These are phyloP conservation scores for Carex myosuroides DNA, from an alignment of 176 grass and related monocot genomes.

Conservation along the genomic window DNA sequence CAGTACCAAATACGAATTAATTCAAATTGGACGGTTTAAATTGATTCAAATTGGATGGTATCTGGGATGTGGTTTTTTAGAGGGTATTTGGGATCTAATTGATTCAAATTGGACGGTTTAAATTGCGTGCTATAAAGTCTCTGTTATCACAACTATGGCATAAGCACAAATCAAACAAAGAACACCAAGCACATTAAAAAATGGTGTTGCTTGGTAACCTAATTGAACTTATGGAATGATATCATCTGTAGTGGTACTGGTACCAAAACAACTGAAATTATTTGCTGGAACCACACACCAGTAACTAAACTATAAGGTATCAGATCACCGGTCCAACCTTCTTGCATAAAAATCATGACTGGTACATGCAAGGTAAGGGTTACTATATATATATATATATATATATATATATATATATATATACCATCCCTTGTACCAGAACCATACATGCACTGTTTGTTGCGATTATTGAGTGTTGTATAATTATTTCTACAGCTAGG, in stretches of 20 bases:
- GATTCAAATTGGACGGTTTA: too few relatives aligned
- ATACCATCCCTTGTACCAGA: neutral
- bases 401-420: too few relatives aligned
- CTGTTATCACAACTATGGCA: neutral
- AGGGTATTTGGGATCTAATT: too few relatives aligned
- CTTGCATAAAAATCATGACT: neutral
- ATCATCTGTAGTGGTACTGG: neutral
- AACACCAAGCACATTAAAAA: neutral
- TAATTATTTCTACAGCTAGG: slow-evolving; percentile 36
- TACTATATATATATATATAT: neutral
- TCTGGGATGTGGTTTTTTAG: too few relatives aligned
- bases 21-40: neutral
- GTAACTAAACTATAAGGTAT: neutral
- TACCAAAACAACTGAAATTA: neutral
- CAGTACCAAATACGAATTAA: neutral
- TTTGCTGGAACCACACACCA: neutral
- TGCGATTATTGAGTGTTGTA: neutral
- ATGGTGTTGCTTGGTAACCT: too few relatives aligned
- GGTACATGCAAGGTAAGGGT: neutral
- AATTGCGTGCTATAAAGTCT: too few relatives aligned
- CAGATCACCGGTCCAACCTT: neutral
- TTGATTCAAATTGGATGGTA: too few relatives aligned
- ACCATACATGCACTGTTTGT: neutral
- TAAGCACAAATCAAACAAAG: neutral
- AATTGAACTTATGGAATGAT: too few relatives aligned